phyloP scores from a whole-genome alignment of 2,329 filamentous ascomycete genomes.

The Microcera coccophila region DNA sequence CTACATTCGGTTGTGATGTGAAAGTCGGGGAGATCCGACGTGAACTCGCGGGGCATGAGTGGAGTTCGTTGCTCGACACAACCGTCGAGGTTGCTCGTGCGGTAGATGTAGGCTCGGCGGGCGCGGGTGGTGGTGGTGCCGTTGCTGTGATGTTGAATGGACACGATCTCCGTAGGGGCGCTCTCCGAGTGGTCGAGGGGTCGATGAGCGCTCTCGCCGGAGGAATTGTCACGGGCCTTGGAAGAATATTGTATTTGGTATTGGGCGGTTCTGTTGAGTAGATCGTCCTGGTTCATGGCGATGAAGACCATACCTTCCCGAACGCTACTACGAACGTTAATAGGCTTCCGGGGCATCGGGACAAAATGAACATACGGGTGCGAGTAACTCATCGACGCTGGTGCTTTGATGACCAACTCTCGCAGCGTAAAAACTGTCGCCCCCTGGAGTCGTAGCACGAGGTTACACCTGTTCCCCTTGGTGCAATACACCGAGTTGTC shows the following conservation, averaged over 20 bases:
- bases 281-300: conserved; percentile 75
- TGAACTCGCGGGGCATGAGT: conserved; percentile 56
- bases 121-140: conserved; percentile 46
- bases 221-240: conserved; percentile 1
- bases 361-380: conserved; percentile 64
- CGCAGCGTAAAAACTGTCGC: conserved; percentile 77
- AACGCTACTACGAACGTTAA: conserved; percentile 53
- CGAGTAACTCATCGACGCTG: conserved; percentile 69
- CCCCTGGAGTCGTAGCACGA: conserved; percentile 77
- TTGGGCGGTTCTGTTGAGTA: conserved; percentile 66
- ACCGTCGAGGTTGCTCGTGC: conserved; percentile 36
- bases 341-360: conserved; percentile 1
- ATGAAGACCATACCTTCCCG: conserved; percentile 92
- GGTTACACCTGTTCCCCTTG: conserved; percentile 80
- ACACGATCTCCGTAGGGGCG: conserved; percentile 41
- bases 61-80: conserved; percentile 46
- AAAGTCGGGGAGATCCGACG: conserved; percentile 45
- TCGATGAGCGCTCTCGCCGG: conserved; percentile 17
- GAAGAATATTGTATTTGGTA: conserved; percentile 67
- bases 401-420: conserved; percentile 84
- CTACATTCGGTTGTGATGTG: conserved; percentile 57
- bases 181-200: conserved; percentile 33
- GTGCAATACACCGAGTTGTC: conserved; percentile 88
- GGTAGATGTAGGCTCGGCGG: conserved; percentile 45
- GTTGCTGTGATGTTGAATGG: conserved; percentile 51